Conservation (phyloP, 306 rosid species). For the Alnus rubra region DNA sequence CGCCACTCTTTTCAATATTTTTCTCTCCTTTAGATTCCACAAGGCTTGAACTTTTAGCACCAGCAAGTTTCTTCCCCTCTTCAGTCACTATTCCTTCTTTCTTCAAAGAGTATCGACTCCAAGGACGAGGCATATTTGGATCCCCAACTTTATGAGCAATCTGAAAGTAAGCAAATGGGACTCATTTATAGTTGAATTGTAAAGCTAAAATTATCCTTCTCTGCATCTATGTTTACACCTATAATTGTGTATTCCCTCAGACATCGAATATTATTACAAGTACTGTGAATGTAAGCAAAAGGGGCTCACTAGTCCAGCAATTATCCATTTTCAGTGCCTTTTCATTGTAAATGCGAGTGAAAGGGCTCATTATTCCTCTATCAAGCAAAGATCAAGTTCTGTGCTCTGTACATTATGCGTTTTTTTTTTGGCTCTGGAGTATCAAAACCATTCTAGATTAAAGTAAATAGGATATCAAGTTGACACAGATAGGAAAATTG, state of each 20-base stretch:
- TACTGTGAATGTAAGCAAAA: neutral
- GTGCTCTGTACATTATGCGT: neutral
- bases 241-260: neutral
- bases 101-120: constrained; percentile 70
- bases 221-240: neutral
- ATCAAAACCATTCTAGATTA: neutral
- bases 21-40: constrained; percentile 33
- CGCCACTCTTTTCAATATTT: constrained; percentile 27
- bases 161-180: constrained; percentile 28
- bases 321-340: neutral
- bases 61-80: constrained; percentile 35
- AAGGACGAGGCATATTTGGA: constrained; percentile 73
- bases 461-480: neutral
- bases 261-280: neutral
- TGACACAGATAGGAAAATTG: too few species aligned
- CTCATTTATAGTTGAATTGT: neutral
- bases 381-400: neutral
- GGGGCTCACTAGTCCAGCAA: neutral
- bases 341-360: neutral
- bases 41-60: constrained; percentile 16
- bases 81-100: constrained; percentile 38
- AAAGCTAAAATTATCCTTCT: neutral
- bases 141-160: constrained; percentile 77
- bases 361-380: neutral
- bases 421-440: neutral